Evolutionary conservation across 2,329 filamentous ascomycete genomes (phyloP), one percentile per base, ranked within the genome.

Genomic region (Diaporthe destruens): DNA sequence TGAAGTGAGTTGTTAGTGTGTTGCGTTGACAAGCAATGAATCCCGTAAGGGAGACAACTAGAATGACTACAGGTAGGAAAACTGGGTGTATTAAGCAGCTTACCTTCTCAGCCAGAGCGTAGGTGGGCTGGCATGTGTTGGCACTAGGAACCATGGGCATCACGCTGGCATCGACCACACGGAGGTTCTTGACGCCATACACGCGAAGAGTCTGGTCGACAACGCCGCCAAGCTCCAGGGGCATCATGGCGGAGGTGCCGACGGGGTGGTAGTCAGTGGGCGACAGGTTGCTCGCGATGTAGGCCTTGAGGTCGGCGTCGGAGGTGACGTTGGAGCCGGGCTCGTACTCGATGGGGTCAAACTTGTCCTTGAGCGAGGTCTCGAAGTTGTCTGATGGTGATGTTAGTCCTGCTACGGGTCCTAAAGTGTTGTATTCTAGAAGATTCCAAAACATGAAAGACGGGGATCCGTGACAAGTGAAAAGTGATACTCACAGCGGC

Each of bases 241-340:
- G 82, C 74, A 84, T 77, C 84, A 85, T 85, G 1, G 83, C 79
- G 49, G 80, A 78, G 6, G 83, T 84, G 8, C 84, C 82, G 11
- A 77, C 78, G 1, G 81, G 80, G 75, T 85, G 83, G 63, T 82
- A 85, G 59, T 77, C 76, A 16, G 71, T 74, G 9, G 77, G 76
- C 32, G 74, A 75, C 32, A 78, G 47, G 29, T 74, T 69, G 3
- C 65, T 53, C 34, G 71, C 56, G 16, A 78, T 59, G 54, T 74
- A 78, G 3, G 69, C 69, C 71, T 73, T 78, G 25, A 84, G 54
- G 42, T 81, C 80, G 39, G 80, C 81, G 49, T 83, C 81, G 29
- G 76, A 76, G 57, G 78, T 78, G 16, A 81, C 76, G 16, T 75
- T 75, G 12, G 77, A 66, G 5, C 80, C 80, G 0, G 82, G 82